A percentile compares a stretch with the other conserved stretches of the same genome.
Conservation (phyloP, 805 yeast species). For the Candida stauntonica region DNA sequence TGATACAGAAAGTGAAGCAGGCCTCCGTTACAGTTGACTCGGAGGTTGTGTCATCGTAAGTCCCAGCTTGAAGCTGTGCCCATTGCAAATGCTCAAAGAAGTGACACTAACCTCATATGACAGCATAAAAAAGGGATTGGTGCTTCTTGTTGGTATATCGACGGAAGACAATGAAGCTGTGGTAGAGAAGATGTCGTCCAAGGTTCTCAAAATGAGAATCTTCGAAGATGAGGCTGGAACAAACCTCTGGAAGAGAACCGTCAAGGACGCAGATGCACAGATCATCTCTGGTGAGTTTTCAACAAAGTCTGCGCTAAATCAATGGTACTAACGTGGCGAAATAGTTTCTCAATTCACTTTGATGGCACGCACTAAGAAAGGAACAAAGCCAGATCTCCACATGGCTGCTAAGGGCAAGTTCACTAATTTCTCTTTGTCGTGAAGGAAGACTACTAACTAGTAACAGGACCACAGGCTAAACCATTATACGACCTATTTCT, state of each 20-base stretch:
- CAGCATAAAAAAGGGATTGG: constrained; percentile 63
- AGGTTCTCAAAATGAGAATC: constrained; percentile 58
- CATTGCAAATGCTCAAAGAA: too few species aligned
- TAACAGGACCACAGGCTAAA: constrained; percentile 59
- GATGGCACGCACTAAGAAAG: constrained; percentile 80
- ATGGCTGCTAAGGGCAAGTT: constrained; percentile 76
- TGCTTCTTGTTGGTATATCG: constrained; percentile 82
- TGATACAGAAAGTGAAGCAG: constrained; percentile 80
- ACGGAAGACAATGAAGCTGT: constrained; percentile 74
- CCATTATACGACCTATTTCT: constrained; percentile 48
- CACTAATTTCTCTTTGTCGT: neutral
- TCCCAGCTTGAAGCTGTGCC: neutral
- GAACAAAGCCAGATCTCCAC: constrained; percentile 94
- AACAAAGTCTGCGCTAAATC: constrained; percentile 12
- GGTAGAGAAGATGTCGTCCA: constrained; percentile 61
- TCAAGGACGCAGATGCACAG: constrained; percentile 60
- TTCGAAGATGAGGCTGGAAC: constrained; percentile 67
- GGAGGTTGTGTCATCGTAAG: constrained; percentile 58
- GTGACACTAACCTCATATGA: neutral
- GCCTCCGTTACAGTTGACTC: constrained; percentile 87
- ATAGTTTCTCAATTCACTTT: constrained; percentile 87
- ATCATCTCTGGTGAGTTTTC: constrained; percentile 50
- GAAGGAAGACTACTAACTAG: constrained; percentile 26
- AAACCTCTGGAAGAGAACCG: constrained; percentile 72
- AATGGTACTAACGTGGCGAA: constrained; percentile 1